Evolutionary conservation across 2,329 filamentous ascomycete species (phyloP), one percentile per base, ranked within the genome.

Genomic region (Ceratocystis cacaofunesta): DNA sequence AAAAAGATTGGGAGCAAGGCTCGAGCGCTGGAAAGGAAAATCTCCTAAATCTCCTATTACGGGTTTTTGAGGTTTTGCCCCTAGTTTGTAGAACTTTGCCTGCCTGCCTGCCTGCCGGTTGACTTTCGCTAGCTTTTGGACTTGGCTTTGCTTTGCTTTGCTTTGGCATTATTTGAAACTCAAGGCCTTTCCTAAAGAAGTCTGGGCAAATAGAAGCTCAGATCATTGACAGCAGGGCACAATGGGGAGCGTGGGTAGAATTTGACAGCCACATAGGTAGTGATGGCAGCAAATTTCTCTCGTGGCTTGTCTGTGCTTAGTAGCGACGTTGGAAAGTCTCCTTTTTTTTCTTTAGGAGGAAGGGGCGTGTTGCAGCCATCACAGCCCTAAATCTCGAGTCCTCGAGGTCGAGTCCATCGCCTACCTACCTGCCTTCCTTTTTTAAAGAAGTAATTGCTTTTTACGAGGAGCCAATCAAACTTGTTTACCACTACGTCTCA

Each of bases 41-140:
- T 57, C 25, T 32, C 52, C 52, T 57, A 57, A 57, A 57, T 57
- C 22, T 57, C 52, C 52, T 32, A 57, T 32, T 57, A 57, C 52
- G 25, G 52, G 52, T 57, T 57, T 41, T 57, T 57, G 52, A 15
- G 28, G 28, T 25, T 25, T 57, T 30, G 52, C 52, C 46, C 46
- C 46, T 50, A 22, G 46, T 22, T 22, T 22, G 22, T 6, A 22
- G 22, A 12, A 15, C 15, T 50, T 50, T n/a, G 17, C 10, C 46
- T 50, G 46, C 19, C 46, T 50, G 46, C 19, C 46, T 50, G 6
- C 7, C n/a, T 50, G 10, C 17, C n/a, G 6, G 12, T 52, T 52
- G n/a, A 8, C 22, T 52, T 50, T 2, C 8, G 48, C 48, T 52
- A 25, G 48, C 36, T 41, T 15, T 41, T 12, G 36, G 36, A 41